Base-by-base conservation (phyloP, 2,329 filamentous ascomycete species). In the Talaromyces sp. region DNA sequence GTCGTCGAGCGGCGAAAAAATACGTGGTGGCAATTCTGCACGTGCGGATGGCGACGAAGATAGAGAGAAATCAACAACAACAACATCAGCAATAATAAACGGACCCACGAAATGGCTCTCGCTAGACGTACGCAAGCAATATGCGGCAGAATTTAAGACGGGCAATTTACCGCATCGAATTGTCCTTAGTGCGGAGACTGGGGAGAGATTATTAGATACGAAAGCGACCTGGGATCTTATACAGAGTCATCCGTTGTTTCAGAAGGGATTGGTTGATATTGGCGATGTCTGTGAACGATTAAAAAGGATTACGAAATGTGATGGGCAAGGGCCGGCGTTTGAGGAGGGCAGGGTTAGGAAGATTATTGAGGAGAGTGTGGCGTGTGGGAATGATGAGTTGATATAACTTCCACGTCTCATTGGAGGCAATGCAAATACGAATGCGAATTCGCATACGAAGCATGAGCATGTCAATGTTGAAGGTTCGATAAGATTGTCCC, bases 221-320 rank as follows among this genome's bases (percentile, higher is more conserved):
- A 89, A 89, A 19, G 91, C 92, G 1, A 90, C 93, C 0, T 98
- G 94, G 94, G 93, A 97, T 72, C 82, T 93, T 63, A 95, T 98
- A 67, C 91, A 96, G 73, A 84, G 82, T 62, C 92, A 97, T 76
- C 87, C 91, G 6, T 79, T 93, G 8, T 96, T 91, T 75, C 87
- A 88, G 75, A 85, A 86, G 56, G 92, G 93, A 0, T 81, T 91
- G 22, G 89, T 97, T 29, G 91, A 98, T 76, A 88, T 97, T 13
- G 89, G 85, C 43, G 86, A 90, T 74, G 91, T 97, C 36, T 93
- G 90, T 75, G 90, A 95, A 73, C 83, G 88, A 13, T 81, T 98
- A 62, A 93, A 92, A 80, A 83, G 84, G 19, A 81, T 86, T 72
- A 91, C 92, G 19, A 87, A 89, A 72, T 97, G 93, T 75, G 91